Evolutionary conservation across 1,284 basidiomycete genomes (phyloP).

Genomic region (Irpex rosettiformis): DNA sequence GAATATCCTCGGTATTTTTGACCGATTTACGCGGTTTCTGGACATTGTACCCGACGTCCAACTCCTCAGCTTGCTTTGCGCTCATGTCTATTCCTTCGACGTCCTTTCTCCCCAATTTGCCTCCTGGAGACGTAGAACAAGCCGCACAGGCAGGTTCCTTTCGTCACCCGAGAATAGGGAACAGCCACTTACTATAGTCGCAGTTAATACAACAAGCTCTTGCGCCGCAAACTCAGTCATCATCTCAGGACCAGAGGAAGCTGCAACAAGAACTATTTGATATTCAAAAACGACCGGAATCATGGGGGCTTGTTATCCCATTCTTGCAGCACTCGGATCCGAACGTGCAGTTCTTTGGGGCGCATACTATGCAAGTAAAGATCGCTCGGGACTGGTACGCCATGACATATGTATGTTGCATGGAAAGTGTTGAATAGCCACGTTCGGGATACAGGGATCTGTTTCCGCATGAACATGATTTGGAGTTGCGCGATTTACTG

Average conservation of each 20-base stretch:
- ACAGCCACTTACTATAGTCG: background rate
- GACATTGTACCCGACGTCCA: background rate
- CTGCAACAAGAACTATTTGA: conserved; percentile 72
- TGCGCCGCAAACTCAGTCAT: conserved; percentile 42
- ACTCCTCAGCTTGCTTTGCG: background rate
- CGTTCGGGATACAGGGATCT: conserved; percentile 43
- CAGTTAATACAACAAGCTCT: conserved; percentile 64
- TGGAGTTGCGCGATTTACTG: conserved; percentile 55
- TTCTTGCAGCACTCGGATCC: conserved; percentile 66
- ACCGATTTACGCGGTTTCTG: background rate
- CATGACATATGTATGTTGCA: background rate
- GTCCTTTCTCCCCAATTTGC: conserved; percentile 41
- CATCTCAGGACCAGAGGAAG: conserved; percentile 57
- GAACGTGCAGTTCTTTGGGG: conserved; percentile 89
- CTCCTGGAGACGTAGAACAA: conserved; percentile 40
- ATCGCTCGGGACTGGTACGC: conserved; percentile 86
- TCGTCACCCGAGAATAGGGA: background rate
- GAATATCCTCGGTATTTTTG: background rate
- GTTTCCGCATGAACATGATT: conserved; percentile 53
- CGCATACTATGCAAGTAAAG: conserved; percentile 89
- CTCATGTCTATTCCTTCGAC: conserved; percentile 10
- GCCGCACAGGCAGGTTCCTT: conserved; percentile 39
- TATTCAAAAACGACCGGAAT: conserved; percentile 67
- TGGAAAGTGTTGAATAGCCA: background rate
- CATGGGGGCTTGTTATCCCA: conserved; percentile 78